Evolutionary conservation across 768 basidiomycete genomes (phyloP).

Genomic region (Suillus plorans): DNA sequence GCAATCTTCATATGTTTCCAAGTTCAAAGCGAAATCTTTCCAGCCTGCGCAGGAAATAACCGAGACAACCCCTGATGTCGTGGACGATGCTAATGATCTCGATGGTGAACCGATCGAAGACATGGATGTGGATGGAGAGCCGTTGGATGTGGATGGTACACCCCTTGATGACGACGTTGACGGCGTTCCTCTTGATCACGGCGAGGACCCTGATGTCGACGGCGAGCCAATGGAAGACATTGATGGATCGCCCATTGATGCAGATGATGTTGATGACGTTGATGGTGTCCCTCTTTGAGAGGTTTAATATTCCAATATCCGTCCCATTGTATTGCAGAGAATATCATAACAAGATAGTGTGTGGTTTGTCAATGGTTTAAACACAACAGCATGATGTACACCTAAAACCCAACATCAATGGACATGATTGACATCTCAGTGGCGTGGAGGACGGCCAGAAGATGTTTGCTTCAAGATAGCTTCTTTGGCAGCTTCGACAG

Average conservation of each 20-base stretch:
- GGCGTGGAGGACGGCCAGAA: constrained; percentile 11
- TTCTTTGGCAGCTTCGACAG: constrained; percentile 72
- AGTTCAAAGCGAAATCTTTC: constrained; percentile 80
- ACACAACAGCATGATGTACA: not conserved
- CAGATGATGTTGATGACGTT: constrained; percentile 13
- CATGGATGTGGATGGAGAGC: constrained; percentile 52
- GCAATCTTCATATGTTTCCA: constrained; percentile 45
- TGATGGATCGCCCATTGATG: constrained; percentile 40
- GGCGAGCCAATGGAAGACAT: constrained; percentile 32
- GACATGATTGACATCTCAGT: not conserved
- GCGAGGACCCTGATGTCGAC: constrained; percentile 21
- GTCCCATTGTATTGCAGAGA: not conserved
- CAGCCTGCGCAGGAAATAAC: constrained; percentile 57
- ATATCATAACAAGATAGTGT: constrained; percentile 1
- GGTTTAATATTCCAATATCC: not conserved
- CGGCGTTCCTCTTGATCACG: constrained; percentile 36
- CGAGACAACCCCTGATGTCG: constrained; percentile 25
- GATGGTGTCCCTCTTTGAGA: constrained; percentile 12
- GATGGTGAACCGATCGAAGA: constrained; percentile 54
- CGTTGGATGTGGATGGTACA: constrained; percentile 34
- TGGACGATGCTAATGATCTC: constrained; percentile 43
- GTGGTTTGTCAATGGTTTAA: not conserved
- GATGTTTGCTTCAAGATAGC: constrained; percentile 66
- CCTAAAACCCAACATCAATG: not conserved
- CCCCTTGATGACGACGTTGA: constrained; percentile 39